A percentile compares a stretch with the other conserved stretches of the same genome.
Evolutionary conservation across 345 rosid species (phyloP).

Genomic region (Theobroma cacao): DNA sequence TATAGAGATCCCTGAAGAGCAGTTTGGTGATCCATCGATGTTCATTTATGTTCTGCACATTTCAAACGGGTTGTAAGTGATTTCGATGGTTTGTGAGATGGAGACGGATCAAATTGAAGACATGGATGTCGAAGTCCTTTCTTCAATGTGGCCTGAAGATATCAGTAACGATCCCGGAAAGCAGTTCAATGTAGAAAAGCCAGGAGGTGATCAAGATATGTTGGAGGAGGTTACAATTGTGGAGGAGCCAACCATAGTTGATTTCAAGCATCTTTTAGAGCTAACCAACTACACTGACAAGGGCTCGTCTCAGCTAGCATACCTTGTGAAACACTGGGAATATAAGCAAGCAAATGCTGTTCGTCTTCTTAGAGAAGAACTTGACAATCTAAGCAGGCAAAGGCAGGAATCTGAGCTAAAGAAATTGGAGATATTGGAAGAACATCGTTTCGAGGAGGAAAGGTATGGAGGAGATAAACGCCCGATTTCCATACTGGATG

Average conservation of each 20-base stretch:
- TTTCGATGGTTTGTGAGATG: slow-evolving; percentile 49
- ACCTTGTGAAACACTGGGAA: slow-evolving; percentile 87
- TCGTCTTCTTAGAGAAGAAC: slow-evolving; percentile 78
- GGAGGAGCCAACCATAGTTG: slow-evolving; percentile 54
- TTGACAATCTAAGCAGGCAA: slow-evolving; percentile 68
- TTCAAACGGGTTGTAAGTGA: slow-evolving; percentile 15
- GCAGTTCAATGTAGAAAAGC: slow-evolving; percentile 83
- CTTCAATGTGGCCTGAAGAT: slow-evolving; percentile 98
- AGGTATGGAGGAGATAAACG: slow-evolving; percentile 51
- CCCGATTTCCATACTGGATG: slow-evolving; percentile 58
- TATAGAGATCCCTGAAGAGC: not conserved
- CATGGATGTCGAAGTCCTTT: slow-evolving; percentile 75
- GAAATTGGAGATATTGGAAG: slow-evolving; percentile 81
- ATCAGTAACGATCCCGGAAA: slow-evolving; percentile 62
- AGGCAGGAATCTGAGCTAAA: slow-evolving; percentile 82
- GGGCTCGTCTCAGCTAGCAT: slow-evolving; percentile 79
- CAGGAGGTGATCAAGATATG: slow-evolving; percentile 78
- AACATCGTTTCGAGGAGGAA: slow-evolving; percentile 73
- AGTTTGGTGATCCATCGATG: slow-evolving; percentile 2
- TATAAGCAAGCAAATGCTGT: slow-evolving; percentile 76
- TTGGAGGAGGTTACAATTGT: slow-evolving; percentile 72
- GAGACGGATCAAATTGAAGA: slow-evolving; percentile 68
- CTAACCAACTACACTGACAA: slow-evolving; percentile 58
- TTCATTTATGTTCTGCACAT: slow-evolving; percentile 4
- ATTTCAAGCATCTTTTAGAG: slow-evolving; percentile 59